Evolutionary conservation across 2,329 filamentous ascomycete genomes (phyloP).

Genomic region (Aspergillus costaricaensis): DNA sequence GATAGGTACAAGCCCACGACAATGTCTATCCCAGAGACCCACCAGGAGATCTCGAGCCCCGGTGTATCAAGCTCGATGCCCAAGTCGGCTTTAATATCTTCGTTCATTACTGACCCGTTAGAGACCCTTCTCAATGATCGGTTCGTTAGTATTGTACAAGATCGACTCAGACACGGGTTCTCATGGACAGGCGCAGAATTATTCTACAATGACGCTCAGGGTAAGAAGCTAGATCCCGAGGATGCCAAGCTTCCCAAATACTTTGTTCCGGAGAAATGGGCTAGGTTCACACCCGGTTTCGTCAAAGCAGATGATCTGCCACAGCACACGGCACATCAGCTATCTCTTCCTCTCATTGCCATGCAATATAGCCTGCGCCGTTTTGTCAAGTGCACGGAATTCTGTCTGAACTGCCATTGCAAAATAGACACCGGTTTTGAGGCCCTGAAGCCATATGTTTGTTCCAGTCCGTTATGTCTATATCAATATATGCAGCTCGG

Average conservation of each 20-base stretch:
- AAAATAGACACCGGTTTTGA: constrained; percentile 64
- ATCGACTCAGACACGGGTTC: constrained; percentile 55
- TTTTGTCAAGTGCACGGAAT: constrained; percentile 78
- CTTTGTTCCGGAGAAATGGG: constrained; percentile 26
- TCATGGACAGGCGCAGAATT: constrained; percentile 70
- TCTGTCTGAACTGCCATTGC: constrained; percentile 82
- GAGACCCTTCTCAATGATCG: constrained; percentile 67
- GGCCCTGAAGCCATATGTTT: constrained; percentile 65
- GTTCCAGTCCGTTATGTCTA: constrained; percentile 71
- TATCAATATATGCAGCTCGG: constrained; percentile 89
- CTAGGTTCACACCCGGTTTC: constrained; percentile 39
- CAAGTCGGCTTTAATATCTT: background rate
- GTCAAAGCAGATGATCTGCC: constrained; percentile 55
- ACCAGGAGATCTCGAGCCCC: constrained; percentile 31
- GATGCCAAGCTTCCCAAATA: constrained; percentile 22
- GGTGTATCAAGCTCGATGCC: background rate
- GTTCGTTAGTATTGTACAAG: constrained; percentile 64
- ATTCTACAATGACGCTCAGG: constrained; percentile 54
- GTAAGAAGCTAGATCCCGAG: constrained; percentile 24
- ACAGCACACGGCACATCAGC: constrained; percentile 29
- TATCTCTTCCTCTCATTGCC: constrained; percentile 59
- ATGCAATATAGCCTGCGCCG: constrained; percentile 79
- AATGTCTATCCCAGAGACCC: constrained; percentile 55
- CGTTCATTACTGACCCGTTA: constrained; percentile 71
- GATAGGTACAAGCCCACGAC: constrained; percentile 70